Evolutionary conservation across 768 basidiomycete genomes (phyloP).

Genomic region (Trametes meyenii): DNA sequence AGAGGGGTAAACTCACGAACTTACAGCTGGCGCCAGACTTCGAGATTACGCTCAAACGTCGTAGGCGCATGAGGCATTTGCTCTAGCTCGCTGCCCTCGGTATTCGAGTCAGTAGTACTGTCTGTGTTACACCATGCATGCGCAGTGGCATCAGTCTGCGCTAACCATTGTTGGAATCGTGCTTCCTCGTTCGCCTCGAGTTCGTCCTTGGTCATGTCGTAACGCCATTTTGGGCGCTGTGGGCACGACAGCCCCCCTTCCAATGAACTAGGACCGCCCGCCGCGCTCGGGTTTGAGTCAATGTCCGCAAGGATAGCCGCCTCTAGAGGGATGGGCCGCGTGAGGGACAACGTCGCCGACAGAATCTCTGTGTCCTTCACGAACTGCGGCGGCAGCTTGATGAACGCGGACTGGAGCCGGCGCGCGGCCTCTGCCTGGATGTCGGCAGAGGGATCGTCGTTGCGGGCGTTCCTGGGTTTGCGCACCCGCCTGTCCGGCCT

Average conservation of each 20-base stretch:
- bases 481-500: slow-evolving; percentile 39
- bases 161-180: slow-evolving; percentile 77
- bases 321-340: slow-evolving; percentile 55
- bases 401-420: slow-evolving; percentile 70
- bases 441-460: slow-evolving; percentile 14
- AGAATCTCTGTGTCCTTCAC: slow-evolving; percentile 61
- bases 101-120: not conserved
- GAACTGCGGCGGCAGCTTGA: slow-evolving; percentile 59
- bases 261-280: not conserved
- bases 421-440: slow-evolving; percentile 44
- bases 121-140: slow-evolving; percentile 45
- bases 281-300: not conserved
- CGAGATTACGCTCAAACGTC: slow-evolving; percentile 87
- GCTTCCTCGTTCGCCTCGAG: slow-evolving; percentile 92
- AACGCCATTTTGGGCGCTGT: slow-evolving; percentile 83
- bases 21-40: slow-evolving; percentile 93
- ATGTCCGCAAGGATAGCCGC: slow-evolving; percentile 41
- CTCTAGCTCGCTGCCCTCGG: slow-evolving; percentile 8
- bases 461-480: slow-evolving; percentile 15
- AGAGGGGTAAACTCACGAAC: slow-evolving; percentile 32
- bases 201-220: slow-evolving; percentile 84
- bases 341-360: slow-evolving; percentile 54
- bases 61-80: slow-evolving; percentile 66
- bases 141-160: slow-evolving; percentile 60
- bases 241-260: slow-evolving; percentile 47